These are phyloP conservation scores for Leptographium wingfieldii DNA, from an alignment of 2,329 filamentous ascomycete genomes.

Conservation along the genomic window DNA sequence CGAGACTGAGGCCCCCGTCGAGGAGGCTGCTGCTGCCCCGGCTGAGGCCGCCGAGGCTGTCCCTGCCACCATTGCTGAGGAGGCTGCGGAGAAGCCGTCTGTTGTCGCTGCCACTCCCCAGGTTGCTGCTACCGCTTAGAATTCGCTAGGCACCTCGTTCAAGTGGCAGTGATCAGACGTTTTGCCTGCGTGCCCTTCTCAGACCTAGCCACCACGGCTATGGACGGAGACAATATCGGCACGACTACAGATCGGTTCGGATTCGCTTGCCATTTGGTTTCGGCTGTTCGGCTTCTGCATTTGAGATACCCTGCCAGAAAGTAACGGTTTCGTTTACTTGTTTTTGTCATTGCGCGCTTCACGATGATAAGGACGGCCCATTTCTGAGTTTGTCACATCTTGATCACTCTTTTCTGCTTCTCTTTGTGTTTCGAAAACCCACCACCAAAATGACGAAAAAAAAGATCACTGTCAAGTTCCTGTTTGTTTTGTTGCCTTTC, in stretches of 20 bases:
- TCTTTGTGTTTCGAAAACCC: constrained; percentile 1
- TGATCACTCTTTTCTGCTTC: constrained; percentile 1
- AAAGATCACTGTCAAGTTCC: not conserved
- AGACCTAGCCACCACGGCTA: not conserved
- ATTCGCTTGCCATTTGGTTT: constrained; percentile 21
- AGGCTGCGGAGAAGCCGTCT: constrained; percentile 21
- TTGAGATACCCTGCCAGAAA: constrained; percentile 21
- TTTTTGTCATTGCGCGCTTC: not conserved
- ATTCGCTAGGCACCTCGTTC: constrained; percentile 1
- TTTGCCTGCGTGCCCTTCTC: not conserved
- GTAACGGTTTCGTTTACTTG: not conserved
- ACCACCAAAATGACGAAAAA: not conserved
- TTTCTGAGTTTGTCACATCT: not conserved
- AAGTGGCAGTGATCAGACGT: not conserved
- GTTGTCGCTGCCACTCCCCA: constrained; percentile 28
- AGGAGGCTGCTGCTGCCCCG: constrained; percentile 18
- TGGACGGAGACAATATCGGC: constrained; percentile 11
- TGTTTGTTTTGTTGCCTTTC: not conserved
- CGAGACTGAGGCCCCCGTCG: not conserved
- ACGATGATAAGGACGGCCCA: not conserved
- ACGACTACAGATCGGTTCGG: constrained; percentile 7
- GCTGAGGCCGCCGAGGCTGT: constrained; percentile 15
- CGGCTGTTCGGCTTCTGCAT: constrained; percentile 40
- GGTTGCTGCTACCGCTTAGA: constrained; percentile 41
- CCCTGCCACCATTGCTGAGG: constrained; percentile 18